Evolutionary conservation across 2,329 filamentous ascomycete genomes (phyloP).

Genomic region (Nemania sp.): DNA sequence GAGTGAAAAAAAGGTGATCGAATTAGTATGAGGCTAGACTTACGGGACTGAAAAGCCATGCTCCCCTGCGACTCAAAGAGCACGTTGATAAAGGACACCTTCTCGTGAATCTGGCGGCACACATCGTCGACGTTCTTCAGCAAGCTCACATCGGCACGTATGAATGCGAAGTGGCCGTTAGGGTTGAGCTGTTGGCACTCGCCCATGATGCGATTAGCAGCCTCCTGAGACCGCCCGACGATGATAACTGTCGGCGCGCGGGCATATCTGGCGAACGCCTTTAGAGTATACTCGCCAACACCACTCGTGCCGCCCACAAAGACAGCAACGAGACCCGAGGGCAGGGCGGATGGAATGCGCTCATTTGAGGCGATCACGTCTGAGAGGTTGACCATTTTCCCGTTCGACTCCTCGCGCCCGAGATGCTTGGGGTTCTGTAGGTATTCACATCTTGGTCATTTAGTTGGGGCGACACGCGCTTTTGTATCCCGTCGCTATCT

Average conservation of each 20-base stretch:
- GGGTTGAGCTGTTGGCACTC: constrained; percentile 60
- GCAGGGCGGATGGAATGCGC: constrained; percentile 49
- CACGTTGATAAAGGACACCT: constrained; percentile 65
- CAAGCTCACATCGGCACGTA: constrained; percentile 59
- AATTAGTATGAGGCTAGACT: background rate
- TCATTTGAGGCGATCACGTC: constrained; percentile 51
- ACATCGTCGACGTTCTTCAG: constrained; percentile 62
- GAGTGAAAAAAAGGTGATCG: background rate
- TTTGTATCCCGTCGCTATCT: background rate
- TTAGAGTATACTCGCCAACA: constrained; percentile 62
- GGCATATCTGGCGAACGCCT: constrained; percentile 57
- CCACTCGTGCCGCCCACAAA: constrained; percentile 65
- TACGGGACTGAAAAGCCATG: constrained; percentile 30
- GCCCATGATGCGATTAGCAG: constrained; percentile 55
- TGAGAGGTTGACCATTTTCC: constrained; percentile 28
- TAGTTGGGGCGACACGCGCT: background rate
- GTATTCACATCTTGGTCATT: background rate
- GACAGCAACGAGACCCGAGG: constrained; percentile 58
- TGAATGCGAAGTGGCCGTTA: constrained; percentile 59
- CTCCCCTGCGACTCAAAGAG: constrained; percentile 54
- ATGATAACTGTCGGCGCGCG: constrained; percentile 59
- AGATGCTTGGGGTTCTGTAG: background rate
- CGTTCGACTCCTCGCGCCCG: background rate
- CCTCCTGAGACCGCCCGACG: constrained; percentile 59
- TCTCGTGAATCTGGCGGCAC: constrained; percentile 62